Evolutionary conservation across 1,284 basidiomycete genomes (phyloP), one percentile per base, ranked within the genome.

Genomic region (Anthracocystis setariae): DNA sequence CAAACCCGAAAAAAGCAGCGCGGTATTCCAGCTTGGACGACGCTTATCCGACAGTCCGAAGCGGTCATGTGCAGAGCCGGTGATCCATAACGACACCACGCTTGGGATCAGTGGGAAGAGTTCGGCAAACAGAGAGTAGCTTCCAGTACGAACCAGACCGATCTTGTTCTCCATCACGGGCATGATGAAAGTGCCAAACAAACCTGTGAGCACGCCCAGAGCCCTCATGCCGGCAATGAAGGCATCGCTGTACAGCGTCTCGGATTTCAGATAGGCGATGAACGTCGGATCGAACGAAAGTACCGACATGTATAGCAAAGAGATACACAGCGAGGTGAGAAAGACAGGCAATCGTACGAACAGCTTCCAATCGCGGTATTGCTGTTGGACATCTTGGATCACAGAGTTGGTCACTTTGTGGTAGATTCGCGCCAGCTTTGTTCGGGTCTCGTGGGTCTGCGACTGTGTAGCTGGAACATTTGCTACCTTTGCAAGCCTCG

Each of bases 171-270:
- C 84, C 49, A 87, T 76, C 4, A 85, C 58, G 0, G 87, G 86
- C 76, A 85, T 84, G 7, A 85, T 49, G 20, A 86, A 64, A 0
- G 87, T 88, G 0, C 87, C 87, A 0, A 84, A 51, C 1, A 88
- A 80, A 1, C 87, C 85, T 3, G 84, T 84, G 1, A 85, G 76
- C 10, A 86, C 84, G 59, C 85, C 86, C 2, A 86, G 65, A 3
- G 84, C 87, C 5, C 88, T 82, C 86, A 88, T 87, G 0, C 85
- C 87, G 0, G 87, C 87, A 18, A 88, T 83, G 72, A 88, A 87
- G 0, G 86, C 82, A 65, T 88, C 87, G 13, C 73, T 73, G 65
- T 78, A 78, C 20, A 56, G 46, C 37, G 74, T 77, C 46, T 76
- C 72, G 33, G 73, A 75, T 50, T 79, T 79, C 50, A 79, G 76